Evolutionary conservation across 78 protist species (phyloP).

Genomic region (Emiliania huxleyi): DNA sequence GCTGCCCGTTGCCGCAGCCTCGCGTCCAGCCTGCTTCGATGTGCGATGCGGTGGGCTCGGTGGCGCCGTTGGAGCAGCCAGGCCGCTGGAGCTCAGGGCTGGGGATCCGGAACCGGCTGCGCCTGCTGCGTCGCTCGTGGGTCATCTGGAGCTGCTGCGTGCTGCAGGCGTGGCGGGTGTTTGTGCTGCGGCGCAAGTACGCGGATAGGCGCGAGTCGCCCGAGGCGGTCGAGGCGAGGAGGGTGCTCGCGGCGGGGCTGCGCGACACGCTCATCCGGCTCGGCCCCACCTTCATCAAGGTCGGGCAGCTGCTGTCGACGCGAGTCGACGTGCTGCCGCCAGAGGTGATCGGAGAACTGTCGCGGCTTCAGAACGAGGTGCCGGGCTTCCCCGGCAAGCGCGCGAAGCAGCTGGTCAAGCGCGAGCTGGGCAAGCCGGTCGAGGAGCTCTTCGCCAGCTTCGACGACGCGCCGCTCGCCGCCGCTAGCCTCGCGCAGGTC

Average conservation of each 20-base stretch:
- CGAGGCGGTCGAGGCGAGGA: not conserved
- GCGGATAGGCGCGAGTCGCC: not conserved
- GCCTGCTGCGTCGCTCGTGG: not conserved
- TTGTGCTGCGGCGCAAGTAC: not conserved
- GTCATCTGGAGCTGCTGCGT: not conserved
- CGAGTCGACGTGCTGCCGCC: conserved; percentile 33
- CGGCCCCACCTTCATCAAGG: conserved; percentile 10
- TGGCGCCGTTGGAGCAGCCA: not conserved
- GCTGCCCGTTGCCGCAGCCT: no score
- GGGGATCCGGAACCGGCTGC: not conserved
- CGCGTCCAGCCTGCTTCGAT: no score
- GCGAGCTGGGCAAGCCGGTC: conserved; percentile 10
- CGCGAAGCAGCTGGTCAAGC: not conserved
- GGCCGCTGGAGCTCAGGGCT: not conserved
- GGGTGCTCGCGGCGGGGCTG: not conserved
- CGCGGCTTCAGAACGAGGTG: conserved; percentile 13
- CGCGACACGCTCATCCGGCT: not conserved
- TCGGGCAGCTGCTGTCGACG: conserved; percentile 46
- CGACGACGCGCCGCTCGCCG: conserved; percentile 30
- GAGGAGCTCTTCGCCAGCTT: conserved; percentile 10
- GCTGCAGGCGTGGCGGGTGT: not conserved
- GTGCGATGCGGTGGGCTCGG: not conserved
- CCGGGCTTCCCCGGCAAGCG: not conserved
- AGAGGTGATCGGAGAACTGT: conserved; percentile 34
- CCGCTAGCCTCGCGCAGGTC: conserved; percentile 31